Conservation (phyloP, 495 filamentous ascomycete species). For the Aspergillus indologenus region DNA sequence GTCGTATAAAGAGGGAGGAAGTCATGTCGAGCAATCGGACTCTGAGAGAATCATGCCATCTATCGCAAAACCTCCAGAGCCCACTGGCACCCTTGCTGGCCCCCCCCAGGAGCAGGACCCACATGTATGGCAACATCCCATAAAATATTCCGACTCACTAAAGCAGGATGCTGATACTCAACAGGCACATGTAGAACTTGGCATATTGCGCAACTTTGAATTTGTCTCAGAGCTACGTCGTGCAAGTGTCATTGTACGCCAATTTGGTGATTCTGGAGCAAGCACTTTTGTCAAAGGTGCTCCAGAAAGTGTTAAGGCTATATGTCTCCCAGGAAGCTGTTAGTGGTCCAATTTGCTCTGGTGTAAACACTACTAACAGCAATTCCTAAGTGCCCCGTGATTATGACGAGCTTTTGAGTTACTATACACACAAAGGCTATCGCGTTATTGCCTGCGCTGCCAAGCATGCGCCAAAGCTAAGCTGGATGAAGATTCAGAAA, state of each 20-base stretch:
- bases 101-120: conserved; percentile 6
- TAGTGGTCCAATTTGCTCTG: conserved; percentile 30
- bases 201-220: conserved; percentile 84
- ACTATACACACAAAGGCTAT: conserved; percentile 94
- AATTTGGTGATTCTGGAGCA: conserved; percentile 74
- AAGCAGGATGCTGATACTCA: background rate
- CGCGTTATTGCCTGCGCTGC: conserved; percentile 97
- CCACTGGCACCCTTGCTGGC: background rate
- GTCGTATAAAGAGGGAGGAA: conserved; percentile 81
- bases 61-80: conserved; percentile 73
- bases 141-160: background rate
- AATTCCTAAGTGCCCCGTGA: conserved; percentile 66
- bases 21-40: conserved; percentile 48
- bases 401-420: conserved; percentile 80
- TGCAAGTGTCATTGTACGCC: conserved; percentile 87
- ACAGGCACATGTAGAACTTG: conserved; percentile 66
- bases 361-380: conserved; percentile 15
- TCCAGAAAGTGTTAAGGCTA: conserved; percentile 91
- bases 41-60: conserved; percentile 70
- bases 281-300: conserved; percentile 95
- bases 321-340: conserved; percentile 80
- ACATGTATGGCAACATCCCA: background rate
- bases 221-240: conserved; percentile 95
- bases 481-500: conserved; percentile 91
- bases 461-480: conserved; percentile 79